Base-by-base conservation (phyloP, 768 basidiomycete genomes). In the Gloeopeniophorella convolvens region DNA sequence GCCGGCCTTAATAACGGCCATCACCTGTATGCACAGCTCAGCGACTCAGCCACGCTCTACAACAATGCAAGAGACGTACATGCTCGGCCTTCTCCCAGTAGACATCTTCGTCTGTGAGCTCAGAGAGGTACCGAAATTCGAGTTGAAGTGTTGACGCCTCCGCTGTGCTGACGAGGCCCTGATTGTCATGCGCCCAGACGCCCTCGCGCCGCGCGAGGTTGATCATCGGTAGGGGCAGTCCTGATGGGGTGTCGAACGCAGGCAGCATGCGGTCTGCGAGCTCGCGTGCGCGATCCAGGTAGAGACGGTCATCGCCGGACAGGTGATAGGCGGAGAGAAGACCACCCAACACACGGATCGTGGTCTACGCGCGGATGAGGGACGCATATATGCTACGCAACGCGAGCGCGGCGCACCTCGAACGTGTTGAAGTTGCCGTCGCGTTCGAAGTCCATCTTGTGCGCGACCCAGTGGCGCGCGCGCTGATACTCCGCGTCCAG, bases 81-180 rank as follows among this genome's bases (percentile, higher is more conserved):
- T 74, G 74, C 64, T 93, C 91, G 0, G 71, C 89, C 54, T 80
- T 83, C 48, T 77, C 70, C 92, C 92, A 94, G 64, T 90, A 97
- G 6, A 69, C 66, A 2, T 82, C 77, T 41, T 94, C 79, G 10
- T 78, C 87, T 0, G 89, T 90, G 36, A 96, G 63, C 52, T 80
- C 65, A 42, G 80, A 81, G n/a, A 98, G 72, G 64, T 96, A 95
- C 57, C 84, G 79, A 62, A 97, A 82, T 66, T 96, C 94, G 16
- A 98, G 77, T 65, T 96, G 91, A 20, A 95, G 69, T 0, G 89
- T 94, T 7, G 83, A 78, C n/a, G 82, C 83, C 63, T 97, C 94
- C 0, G 94, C 89, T 10, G 89, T 83, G 58, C 83, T 85, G 41
- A 85, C 78, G 12, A 86, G 66, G 1, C 77, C 79, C 3, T 72